Base-by-base conservation (phyloP, 768 basidiomycete genomes). In the Psilocybe azurescens region DNA sequence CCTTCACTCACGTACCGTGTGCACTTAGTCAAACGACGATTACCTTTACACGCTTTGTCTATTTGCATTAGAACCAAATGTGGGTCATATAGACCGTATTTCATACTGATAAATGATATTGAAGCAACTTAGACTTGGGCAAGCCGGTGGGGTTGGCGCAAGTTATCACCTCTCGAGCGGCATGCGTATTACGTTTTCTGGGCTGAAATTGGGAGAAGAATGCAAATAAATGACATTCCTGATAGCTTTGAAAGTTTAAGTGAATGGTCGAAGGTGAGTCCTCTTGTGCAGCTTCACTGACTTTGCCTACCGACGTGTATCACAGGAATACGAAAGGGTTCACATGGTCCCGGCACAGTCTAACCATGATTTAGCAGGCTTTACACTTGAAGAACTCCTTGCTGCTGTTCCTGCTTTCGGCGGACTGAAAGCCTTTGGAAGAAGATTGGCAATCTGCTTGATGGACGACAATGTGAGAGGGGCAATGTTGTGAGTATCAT, bases 181-280 rank as follows among this genome's bases (percentile, higher is more conserved):
- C 71, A 83, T 50, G 79, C 82, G 5, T 75, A 66, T 28, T 83
- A 72, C 56, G 69, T 79, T 1, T 78, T 77, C 63, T 86, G 83
- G 82, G 50, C 53, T 0, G 82, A 83, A 63, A 75, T 84, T 16
- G 83, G 83, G 3, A 67, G 67, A 39, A 72, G 77, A 48, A 84
- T 86, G 83, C 72, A 74, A 5, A 84, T 86, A 52, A 64, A 72
- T 48, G 76, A 79, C 62, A 81, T 86, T 46, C 84, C 83, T 1
- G 73, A 73, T 2, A 76, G 73, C 3, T 46, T 78, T 14, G 74
- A 79, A 14, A 78, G 68, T 3, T 65, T 84, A 56, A 61, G 61
- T 18, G 67, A 62, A 6, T 84, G 82, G 83, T 69, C 75, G 13
- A 61, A 65, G 67, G 82, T 81, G 57, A 38, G 73, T 61, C 16